Conservation (phyloP, 2,329 filamentous ascomycete species). For the Dissoconium aciculare region DNA sequence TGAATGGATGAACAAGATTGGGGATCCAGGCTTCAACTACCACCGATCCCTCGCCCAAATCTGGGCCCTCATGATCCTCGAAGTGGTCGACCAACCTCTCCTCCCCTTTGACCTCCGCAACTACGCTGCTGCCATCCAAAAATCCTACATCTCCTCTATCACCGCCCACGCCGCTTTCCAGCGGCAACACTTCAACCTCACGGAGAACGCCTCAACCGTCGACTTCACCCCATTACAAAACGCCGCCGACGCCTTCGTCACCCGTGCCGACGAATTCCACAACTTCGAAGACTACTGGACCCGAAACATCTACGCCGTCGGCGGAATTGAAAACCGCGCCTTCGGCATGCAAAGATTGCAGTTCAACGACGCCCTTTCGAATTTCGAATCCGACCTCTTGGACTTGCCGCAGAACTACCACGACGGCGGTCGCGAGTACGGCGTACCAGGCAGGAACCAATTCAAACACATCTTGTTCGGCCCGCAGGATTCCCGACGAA, state of each 20-base stretch:
- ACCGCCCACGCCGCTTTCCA: slow-evolving; percentile 39
- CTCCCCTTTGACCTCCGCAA: slow-evolving; percentile 65
- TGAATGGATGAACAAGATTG: slow-evolving; percentile 65
- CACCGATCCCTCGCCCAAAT: slow-evolving; percentile 68
- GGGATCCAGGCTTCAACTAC: slow-evolving; percentile 66
- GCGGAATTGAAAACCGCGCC: slow-evolving; percentile 59
- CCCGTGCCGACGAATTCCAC: slow-evolving; percentile 50
- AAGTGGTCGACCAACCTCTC: slow-evolving; percentile 67
- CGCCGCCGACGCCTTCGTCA: slow-evolving; percentile 47
- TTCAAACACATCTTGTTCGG: slow-evolving; percentile 90
- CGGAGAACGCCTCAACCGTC: slow-evolving; percentile 32
- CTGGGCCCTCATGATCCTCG: slow-evolving; percentile 66
- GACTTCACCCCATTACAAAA: slow-evolving; percentile 46
- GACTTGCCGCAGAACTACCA: slow-evolving; percentile 43
- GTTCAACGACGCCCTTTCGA: slow-evolving; percentile 65
- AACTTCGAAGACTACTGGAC: slow-evolving; percentile 70
- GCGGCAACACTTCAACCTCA: slow-evolving; percentile 4
- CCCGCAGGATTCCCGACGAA: slow-evolving; percentile 60
- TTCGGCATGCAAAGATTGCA: slow-evolving; percentile 52
- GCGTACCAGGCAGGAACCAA: slow-evolving; percentile 67
- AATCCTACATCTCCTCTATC: slow-evolving; percentile 49
- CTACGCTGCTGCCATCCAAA: slow-evolving; percentile 52
- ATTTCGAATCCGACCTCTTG: slow-evolving; percentile 69
- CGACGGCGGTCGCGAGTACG: slow-evolving; percentile 11
- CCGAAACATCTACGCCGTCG: slow-evolving; percentile 47